Percentiles rank a stretch among this genome's conserved stretches.
Conservation (phyloP, 2,329 filamentous ascomycete species). For the Stachybotrys chartarum region DNA sequence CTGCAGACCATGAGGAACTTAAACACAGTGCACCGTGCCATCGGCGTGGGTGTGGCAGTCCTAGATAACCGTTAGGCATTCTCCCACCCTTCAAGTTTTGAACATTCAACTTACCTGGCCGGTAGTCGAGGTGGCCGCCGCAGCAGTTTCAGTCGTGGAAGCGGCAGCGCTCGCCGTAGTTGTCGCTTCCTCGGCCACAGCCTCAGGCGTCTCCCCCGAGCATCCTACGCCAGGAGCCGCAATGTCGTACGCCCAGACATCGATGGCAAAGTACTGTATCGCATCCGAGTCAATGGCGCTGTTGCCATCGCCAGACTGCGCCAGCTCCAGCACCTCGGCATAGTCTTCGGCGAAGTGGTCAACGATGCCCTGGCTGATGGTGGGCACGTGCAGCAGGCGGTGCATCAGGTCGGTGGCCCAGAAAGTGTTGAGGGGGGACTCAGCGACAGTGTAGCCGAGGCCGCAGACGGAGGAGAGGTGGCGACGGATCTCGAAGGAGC, state of each 20-base stretch:
- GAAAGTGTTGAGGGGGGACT: constrained; percentile 49
- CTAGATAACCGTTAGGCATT: constrained; percentile 47
- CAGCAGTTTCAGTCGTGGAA: constrained; percentile 6
- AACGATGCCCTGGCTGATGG: constrained; percentile 50
- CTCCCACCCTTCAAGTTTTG: background rate
- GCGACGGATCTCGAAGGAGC: constrained; percentile 51
- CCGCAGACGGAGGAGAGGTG: constrained; percentile 53
- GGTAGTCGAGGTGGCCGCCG: constrained; percentile 30
- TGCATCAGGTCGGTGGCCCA: constrained; percentile 63
- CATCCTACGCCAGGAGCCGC: constrained; percentile 57
- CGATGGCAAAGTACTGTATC: constrained; percentile 62
- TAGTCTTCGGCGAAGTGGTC: constrained; percentile 58
- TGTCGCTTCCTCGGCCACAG: constrained; percentile 4
- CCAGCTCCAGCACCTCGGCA: constrained; percentile 43
- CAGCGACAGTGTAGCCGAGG: constrained; percentile 54
- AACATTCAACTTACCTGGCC: constrained; percentile 25
- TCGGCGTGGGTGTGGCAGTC: constrained; percentile 37
- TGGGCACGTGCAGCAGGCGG: constrained; percentile 56
- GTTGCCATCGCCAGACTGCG: constrained; percentile 36
- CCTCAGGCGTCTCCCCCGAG: constrained; percentile 31
- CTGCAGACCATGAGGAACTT: background rate
- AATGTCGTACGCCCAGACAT: constrained; percentile 60
- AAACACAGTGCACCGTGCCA: constrained; percentile 29
- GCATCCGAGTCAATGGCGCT: constrained; percentile 52
- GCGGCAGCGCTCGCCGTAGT: constrained; percentile 1